Conservation (phyloP, 768 basidiomycete genomes). For the Boletellus sp. region DNA sequence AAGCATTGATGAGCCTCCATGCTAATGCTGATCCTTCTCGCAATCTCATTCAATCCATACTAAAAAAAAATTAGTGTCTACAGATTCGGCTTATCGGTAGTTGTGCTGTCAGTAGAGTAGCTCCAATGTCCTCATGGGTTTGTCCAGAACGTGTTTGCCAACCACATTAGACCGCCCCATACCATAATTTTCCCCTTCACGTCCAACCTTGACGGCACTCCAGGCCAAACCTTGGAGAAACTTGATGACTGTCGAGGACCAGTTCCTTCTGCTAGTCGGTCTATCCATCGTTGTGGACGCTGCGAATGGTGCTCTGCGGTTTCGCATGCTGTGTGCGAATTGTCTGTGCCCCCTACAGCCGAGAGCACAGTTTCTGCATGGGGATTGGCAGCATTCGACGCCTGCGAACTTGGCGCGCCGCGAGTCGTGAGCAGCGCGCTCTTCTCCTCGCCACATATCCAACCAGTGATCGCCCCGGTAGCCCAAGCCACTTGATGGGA, state of each 20-base stretch:
- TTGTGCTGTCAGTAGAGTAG: background rate
- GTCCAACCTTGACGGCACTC: conserved; percentile 35
- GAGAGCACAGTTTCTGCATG: conserved; percentile 12
- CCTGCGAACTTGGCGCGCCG: conserved; percentile 1
- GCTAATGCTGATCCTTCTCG: conserved; percentile 71
- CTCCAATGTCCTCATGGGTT: conserved; percentile 19
- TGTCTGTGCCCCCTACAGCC: conserved; percentile 1
- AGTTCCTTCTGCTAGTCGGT: conserved; percentile 42
- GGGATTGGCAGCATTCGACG: background rate
- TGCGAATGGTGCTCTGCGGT: conserved; percentile 34
- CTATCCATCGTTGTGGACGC: conserved; percentile 45
- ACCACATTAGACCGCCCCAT: conserved; percentile 54
- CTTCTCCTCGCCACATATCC: conserved; percentile 44
- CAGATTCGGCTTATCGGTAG: conserved; percentile 5
- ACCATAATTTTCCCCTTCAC: conserved; percentile 41
- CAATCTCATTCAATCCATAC: conserved; percentile 8
- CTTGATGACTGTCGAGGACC: conserved; percentile 18
- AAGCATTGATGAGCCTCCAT: conserved; percentile 76
- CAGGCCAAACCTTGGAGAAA: conserved; percentile 30
- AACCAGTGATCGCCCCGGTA: conserved; percentile 64
- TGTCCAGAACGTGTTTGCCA: conserved; percentile 59
- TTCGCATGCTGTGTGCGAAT: conserved; percentile 29
- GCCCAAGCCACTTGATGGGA: conserved; percentile 75
- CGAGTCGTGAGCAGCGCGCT: conserved; percentile 21
- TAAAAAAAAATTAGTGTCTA: conserved; percentile 8